Conservation (phyloP, 1,284 basidiomycete species). For the Tranzscheliella williamsii region DNA sequence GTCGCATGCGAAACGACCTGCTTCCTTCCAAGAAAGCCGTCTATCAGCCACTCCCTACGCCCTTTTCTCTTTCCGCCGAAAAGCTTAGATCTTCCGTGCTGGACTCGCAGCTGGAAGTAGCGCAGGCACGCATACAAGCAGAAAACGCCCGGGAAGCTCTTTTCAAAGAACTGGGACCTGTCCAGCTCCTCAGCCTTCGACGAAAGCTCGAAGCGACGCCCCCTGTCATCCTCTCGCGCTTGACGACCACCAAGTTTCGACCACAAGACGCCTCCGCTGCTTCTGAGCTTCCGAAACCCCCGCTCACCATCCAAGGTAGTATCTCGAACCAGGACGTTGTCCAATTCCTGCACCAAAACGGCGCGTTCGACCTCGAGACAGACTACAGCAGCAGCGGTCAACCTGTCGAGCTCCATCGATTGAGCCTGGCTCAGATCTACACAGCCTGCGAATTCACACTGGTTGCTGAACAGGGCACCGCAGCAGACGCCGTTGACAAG, state of each 20-base stretch:
- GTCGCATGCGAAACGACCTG: conserved; percentile 38
- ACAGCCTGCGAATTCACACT: conserved; percentile 28
- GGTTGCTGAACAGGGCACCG: background rate
- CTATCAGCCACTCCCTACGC: conserved; percentile 30
- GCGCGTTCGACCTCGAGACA: conserved; percentile 30
- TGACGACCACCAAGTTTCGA: conserved; percentile 19
- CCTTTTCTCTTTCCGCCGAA: conserved; percentile 11
- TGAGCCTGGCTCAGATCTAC: conserved; percentile 27
- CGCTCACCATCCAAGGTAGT: conserved; percentile 32
- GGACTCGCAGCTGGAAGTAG: conserved; percentile 16
- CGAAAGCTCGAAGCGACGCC: conserved; percentile 26
- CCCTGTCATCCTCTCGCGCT: conserved; percentile 14
- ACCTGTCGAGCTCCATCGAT: conserved; percentile 17
- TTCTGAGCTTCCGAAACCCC: conserved; percentile 13
- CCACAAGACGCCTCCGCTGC: background rate
- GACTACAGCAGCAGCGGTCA: conserved; percentile 7
- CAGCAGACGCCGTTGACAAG: conserved; percentile 10
- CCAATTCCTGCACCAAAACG: conserved; percentile 14
- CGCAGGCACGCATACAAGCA: conserved; percentile 5
- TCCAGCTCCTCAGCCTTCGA: conserved; percentile 31
- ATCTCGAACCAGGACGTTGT: conserved; percentile 22
- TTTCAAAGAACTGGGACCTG: conserved; percentile 17
- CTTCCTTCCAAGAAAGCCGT: conserved; percentile 18
- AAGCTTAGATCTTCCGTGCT: conserved; percentile 10
- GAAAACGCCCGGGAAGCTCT: conserved; percentile 21